Evolutionary conservation across 2,329 filamentous ascomycete genomes (phyloP), one percentile per base, ranked within the genome.

Genomic region (Tolypocladium endophyticum): DNA sequence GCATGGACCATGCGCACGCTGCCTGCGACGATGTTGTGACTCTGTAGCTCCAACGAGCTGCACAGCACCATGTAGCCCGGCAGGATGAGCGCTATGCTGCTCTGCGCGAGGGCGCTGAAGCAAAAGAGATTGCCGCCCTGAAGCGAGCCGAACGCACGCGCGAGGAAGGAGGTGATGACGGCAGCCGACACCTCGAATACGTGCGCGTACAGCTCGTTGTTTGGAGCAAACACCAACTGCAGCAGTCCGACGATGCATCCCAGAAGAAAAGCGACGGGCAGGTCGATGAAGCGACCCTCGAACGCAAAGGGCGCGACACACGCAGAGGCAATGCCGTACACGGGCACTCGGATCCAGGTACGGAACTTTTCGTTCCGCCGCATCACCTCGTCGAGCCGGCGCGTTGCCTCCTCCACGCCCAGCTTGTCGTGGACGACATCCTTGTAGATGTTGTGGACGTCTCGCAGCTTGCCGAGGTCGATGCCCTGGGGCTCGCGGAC

Each of bases 231-330:
- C 35, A 90, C 82, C 12, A 93, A 82, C 67, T 94, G 89, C 56
- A 95, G 76, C 58, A 87, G 73, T 1, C 90, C 90, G 0, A 95
- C 79, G 23, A 92, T 76, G 67, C 84, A 87, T 2, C 91, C 90
- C 0, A 95, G 80, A 0, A 90, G 59, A 70, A 94, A 94, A 25
- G 86, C 85, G 35, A 92, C 81, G 0, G 89, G 89, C 61, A 94
- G 76, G 69, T 95, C 91, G 66, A 93, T 87, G 47, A 87, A 83
- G 4, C 89, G 83, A 3, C 88, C 89, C 59, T 86, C 78, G 68
- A 94, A 95, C 4, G 88, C 89, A 67, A 94, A 94, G 0, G 89
- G 89, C 0, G 88, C 90, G 1, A 94, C 90, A 8, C 79, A 83
- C 0, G 85, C 87, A 16, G 88, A 90, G 1, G 90, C 90, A 7